Base-by-base conservation (phyloP, 345 rosid species). In the Gossypium ekmanianum region DNA sequence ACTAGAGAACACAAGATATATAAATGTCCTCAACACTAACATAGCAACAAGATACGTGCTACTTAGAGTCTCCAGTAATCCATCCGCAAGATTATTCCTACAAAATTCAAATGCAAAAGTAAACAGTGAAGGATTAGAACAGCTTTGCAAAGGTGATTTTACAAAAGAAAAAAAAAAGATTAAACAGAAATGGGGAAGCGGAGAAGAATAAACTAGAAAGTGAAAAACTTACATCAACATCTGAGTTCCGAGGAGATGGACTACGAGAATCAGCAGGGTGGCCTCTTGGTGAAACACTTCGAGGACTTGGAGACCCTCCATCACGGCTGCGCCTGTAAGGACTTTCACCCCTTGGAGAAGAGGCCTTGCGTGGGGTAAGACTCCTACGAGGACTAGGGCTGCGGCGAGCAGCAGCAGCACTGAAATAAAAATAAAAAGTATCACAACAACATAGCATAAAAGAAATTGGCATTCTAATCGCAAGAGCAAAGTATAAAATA, bases 351-450 rank as follows among this genome's bases (percentile, higher is more conserved):
- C 78, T 83, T 63, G 77, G 27, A 26, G 84, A 79, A 73, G 84
- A 84, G 43, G 58, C 66, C 78, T 73, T 86, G 45, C 13, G 82
- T 72, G 80, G 88, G 62, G 80, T 54, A 59, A 77, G 80, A 73
- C 81, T 84, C 70, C 74, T 79, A 9, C 69, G 75, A 70, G 89
- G 80, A 71, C 83, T 84, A 48, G 71, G 83, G 68, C 86, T 85
- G 66, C 75, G 81, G 55, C 76, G 82, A 76, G 72, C 78, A 77
- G 87, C 91, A 45, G 92, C 88, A 22, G 80, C 85, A 78, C 87
- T 87, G 74, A 69, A 55, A 57, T 14, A 82, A 8, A 44, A 34
- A 34, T 34, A 34, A 34, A 17, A 13, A 14, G 12, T 24, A 54
- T 47, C 39, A 76, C 48, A 71, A 85, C 61, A 7, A 71, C 18